These are phyloP conservation scores for Sarcomyxa edulis DNA, from an alignment of 768 basidiomycete species.

Conservation along the genomic window DNA sequence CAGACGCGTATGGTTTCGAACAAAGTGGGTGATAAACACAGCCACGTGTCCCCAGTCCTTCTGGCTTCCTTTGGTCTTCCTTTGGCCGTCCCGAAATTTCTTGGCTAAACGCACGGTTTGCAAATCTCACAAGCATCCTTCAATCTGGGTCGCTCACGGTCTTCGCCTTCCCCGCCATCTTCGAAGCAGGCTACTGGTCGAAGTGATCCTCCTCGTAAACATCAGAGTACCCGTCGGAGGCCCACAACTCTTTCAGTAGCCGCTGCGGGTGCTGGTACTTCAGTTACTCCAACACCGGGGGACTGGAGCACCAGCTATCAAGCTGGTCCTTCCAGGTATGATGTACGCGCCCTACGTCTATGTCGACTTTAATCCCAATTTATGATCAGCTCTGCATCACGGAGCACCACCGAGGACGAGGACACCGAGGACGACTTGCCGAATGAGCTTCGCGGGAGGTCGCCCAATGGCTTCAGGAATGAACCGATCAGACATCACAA, in stretches of 20 bases:
- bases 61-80: too few species aligned
- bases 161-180: conserved; percentile 71
- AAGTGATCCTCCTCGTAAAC: conserved; percentile 38
- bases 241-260: conserved; percentile 1
- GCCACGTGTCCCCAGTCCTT: too few species aligned
- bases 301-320: conserved; percentile 88
- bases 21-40: not conserved
- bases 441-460: conserved; percentile 19
- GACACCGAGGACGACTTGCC: conserved; percentile 51
- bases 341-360: not conserved
- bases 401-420: conserved; percentile 46
- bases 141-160: conserved; percentile 78
- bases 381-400: conserved; percentile 42
- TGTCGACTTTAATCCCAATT: conserved; percentile 1
- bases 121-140: conserved; percentile 14
- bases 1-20: not conserved
- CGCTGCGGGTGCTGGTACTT: not conserved
- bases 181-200: conserved; percentile 48
- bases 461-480: too few species aligned
- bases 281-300: conserved; percentile 6
- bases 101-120: too few species aligned
- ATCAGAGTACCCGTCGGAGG: conserved; percentile 18
- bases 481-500: too few species aligned
- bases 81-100: too few species aligned
- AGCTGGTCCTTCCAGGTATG: conserved; percentile 77